Evolutionary conservation across 2,329 filamentous ascomycete species (phyloP), one percentile per base, ranked within the genome.

Genomic region (Xylaria sp.): DNA sequence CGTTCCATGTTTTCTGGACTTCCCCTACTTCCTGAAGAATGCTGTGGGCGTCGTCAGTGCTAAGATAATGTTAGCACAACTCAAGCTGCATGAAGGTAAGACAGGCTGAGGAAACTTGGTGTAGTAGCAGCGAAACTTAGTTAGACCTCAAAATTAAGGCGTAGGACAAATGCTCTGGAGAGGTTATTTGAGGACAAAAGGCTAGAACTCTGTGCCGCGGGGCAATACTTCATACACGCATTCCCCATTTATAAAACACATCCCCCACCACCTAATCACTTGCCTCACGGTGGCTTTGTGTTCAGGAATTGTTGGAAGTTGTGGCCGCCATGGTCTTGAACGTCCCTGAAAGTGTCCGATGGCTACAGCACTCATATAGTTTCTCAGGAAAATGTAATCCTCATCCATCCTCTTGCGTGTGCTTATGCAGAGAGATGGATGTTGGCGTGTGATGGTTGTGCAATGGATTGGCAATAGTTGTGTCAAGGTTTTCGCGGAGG

Each of bases 1-100:
- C 65, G 67, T 60, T 70, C 67, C 73, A 74, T 75, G 55, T 33
- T 57, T 65, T 57, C 35, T 53, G 46, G 5, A 21, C 9, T 25
- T 40, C 58, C 45, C 42, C 62, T n/a, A n/a, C 33, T 33, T 47
- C 21, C 31, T 57, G 17, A 5, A 61, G 25, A 42, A 57, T 57
- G 33, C 46, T 57, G 45, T 60, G 45, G 25, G 25, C n/a, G 8
- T 57, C 42, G 54, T 50, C 43, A 14, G 15, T 15, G 11, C 61
- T 66, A 17, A 45, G 17, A 31, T 12, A 28, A 4, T 12, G 42
- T 66, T 57, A 64, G 55, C n/a, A 21, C 19, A 37, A 9, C 40
- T 51, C 8, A n/a, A 21, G 14, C 7, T 28, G 11, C 9, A 38
- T 31, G 15, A n/a, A 31, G 37, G 43, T 25, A 14, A 38, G 50